Evolutionary conservation across 306 rosid genomes (phyloP).

Genomic region (Ormosia semicastrata): DNA sequence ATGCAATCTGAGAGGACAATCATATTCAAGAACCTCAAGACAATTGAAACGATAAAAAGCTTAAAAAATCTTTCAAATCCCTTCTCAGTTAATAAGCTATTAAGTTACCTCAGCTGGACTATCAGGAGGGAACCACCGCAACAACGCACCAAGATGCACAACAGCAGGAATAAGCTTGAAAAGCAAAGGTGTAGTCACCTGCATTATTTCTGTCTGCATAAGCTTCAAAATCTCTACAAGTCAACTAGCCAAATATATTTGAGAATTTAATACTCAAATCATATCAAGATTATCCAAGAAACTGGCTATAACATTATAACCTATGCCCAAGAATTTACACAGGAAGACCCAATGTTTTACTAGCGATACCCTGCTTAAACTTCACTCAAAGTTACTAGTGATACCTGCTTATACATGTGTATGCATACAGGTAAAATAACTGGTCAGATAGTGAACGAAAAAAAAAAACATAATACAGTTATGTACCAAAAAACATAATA

Average conservation of each 20-base stretch:
- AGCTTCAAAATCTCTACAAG: constrained; percentile 29
- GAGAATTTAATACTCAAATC: constrained; percentile 13
- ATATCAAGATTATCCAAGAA: constrained; percentile 3
- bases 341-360: constrained; percentile 7
- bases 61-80: neutral
- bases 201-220: constrained; percentile 27
- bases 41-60: constrained; percentile 17
- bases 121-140: constrained; percentile 89
- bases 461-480: neutral
- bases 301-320: constrained; percentile 12
- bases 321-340: constrained; percentile 1
- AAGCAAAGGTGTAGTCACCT: constrained; percentile 99
- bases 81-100: neutral
- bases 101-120: constrained; percentile 65
- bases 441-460: neutral
- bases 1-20: constrained; percentile 62
- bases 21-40: constrained; percentile 35
- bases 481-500: neutral
- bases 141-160: constrained; percentile 73
- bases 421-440: neutral
- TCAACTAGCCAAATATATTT: neutral
- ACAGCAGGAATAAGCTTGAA: constrained; percentile 94
- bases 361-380: constrained; percentile 1
- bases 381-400: neutral
- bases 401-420: constrained; percentile 5